Base-by-base conservation (phyloP, 495 filamentous ascomycete species). In the Daldinia childiae region DNA sequence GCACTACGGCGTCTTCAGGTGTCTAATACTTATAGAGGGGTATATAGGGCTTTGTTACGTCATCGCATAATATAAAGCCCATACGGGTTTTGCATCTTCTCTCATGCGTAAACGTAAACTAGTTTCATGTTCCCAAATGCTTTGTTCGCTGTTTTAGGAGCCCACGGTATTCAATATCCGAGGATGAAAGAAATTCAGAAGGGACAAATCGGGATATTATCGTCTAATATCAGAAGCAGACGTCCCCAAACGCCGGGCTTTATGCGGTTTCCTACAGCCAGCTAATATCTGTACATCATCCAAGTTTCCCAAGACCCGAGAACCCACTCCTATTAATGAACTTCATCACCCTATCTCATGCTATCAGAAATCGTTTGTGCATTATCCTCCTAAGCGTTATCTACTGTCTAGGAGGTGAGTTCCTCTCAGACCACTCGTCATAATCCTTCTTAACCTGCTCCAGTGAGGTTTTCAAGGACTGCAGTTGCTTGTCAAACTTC, bases 401-500 rank as follows among this genome's bases (percentile, higher is more conserved):
- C 62, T 69, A 58, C 50, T 64, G 73, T 55, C 71, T 70, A 43
- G 79, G 63, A 6, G 73, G 58, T 61, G 78, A 78, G 38, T 82
- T 79, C 21, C 86, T 82, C 48, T 85, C 80, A 72, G 87, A 87
- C 86, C 91, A 93, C 62, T 91, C 91, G 5, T 87, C 87, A 73
- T 92, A 95, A 58, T 96, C 92, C 73, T 88, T 91, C 77, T 89
- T 87, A 66, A 96, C 88, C 59, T 90, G 84, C 70, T 89, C 89
- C 29, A 98, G 77, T 76, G 97, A 91, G 77, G 91, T 91, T 73
- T 90, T 92, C 59, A 99, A 84, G 78, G 95, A 91, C 72, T 90
- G 83, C 12, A 99, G 86, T 79, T 98, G 96, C 66, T 89, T 89
- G 69, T 93, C 92, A 77, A 97, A 98, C 73, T 94, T 93, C 71